phyloP scores from a whole-genome alignment of 441 rosid species.

The Jatropha multifida region DNA sequence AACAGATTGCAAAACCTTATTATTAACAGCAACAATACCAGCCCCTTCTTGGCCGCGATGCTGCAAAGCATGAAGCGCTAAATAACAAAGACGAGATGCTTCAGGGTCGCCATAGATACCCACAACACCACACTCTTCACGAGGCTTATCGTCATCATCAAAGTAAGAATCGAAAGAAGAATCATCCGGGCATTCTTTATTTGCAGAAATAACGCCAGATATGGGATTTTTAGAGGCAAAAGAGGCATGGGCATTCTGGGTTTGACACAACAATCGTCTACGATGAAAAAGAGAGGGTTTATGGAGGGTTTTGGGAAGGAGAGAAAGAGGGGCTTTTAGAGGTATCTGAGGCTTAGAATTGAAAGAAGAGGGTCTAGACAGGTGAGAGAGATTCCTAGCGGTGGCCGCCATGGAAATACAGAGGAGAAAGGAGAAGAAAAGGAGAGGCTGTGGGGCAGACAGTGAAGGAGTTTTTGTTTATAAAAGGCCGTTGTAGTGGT shows the following conservation, averaged over 20 bases:
- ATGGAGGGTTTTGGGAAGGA: conserved; percentile 34
- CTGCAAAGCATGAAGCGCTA: conserved; percentile 91
- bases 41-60: conserved; percentile 98
- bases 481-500: background rate
- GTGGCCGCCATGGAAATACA: conserved; percentile 27
- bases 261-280: conserved; percentile 4
- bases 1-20: conserved; percentile 68
- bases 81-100: conserved; percentile 83
- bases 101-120: conserved; percentile 91
- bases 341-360: conserved; percentile 27
- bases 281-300: conserved; percentile 34
- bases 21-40: conserved; percentile 78
- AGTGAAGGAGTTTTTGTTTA: background rate
- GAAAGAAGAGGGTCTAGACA: conserved; percentile 24
- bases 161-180: conserved; percentile 4
- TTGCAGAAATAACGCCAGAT: conserved; percentile 22
- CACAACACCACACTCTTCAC: conserved; percentile 96
- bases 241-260: conserved; percentile 22
- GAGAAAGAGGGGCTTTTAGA: conserved; percentile 20
- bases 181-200: conserved; percentile 23
- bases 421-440: background rate
- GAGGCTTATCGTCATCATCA: conserved; percentile 69
- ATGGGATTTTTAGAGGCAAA: conserved; percentile 38
- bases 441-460: background rate
- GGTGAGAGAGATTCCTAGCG: conserved; percentile 30